Percentiles rank a stretch among this genome's conserved stretches.
These are phyloP conservation scores for Aspergillus sp. DNA, from an alignment of 2,329 filamentous ascomycete species.

Conservation along the genomic window DNA sequence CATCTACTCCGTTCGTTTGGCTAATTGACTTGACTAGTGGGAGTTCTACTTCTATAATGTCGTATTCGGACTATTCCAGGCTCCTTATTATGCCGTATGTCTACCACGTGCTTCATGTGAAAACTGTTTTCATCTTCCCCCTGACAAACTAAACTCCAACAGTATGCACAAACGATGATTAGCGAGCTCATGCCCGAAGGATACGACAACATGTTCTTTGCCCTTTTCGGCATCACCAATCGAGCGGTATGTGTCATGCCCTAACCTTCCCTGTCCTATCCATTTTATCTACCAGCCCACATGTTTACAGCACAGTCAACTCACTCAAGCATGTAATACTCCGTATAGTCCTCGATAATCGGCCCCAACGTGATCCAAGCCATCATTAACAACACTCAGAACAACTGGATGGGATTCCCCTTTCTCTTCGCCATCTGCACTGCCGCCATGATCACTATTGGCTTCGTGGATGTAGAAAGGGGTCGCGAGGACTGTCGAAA, in stretches of 20 bases:
- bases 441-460: conserved; percentile 32
- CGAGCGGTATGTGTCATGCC: conserved; percentile 28
- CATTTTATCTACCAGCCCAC: too few relatives aligned
- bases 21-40: conserved; percentile 18
- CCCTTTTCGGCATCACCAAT: conserved; percentile 38
- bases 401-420: conserved; percentile 39
- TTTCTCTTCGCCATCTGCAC: conserved; percentile 35
- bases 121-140: not conserved
- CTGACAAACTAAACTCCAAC: not conserved
- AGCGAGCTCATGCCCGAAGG: conserved; percentile 36
- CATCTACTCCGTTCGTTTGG: not conserved
- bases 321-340: not conserved
- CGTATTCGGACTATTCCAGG: conserved; percentile 36
- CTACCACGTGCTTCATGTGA: not conserved
- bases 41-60: conserved; percentile 40
- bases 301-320: not conserved
- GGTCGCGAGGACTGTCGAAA: conserved; percentile 31
- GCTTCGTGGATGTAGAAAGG: conserved; percentile 35
- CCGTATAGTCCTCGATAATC: conserved; percentile 34
- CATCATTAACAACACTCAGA: conserved; percentile 35
- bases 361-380: conserved; percentile 38
- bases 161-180: conserved; percentile 40
- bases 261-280: not conserved
- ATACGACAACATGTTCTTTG: conserved; percentile 41
- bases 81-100: conserved; percentile 34